Percentiles rank a stretch among this genome's conserved stretches.
These are phyloP conservation scores for Bryoglossum gracile DNA, from an alignment of 495 filamentous ascomycete species.

Conservation along the genomic window DNA sequence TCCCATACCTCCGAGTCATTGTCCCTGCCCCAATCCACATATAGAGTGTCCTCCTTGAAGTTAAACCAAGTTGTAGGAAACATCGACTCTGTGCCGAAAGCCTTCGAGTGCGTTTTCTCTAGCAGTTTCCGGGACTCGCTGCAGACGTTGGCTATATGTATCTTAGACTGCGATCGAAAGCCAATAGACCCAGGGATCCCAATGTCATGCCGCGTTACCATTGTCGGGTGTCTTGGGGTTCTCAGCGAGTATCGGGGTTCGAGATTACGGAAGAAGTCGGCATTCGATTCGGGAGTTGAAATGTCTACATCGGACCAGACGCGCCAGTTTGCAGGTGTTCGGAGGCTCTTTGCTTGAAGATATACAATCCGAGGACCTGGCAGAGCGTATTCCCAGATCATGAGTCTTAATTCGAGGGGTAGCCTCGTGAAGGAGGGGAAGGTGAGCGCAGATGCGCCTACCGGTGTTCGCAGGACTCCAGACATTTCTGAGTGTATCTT, in stretches of 20 bases:
- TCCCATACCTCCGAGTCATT: too few relatives aligned
- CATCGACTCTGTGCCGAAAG: not conserved
- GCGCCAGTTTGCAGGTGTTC: not conserved
- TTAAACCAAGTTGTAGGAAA: not conserved
- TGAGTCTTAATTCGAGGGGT: slow-evolving; percentile 26
- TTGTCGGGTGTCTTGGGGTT: not conserved
- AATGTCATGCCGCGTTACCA: too few relatives aligned
- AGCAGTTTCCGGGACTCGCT: not conserved
- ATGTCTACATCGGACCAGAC: not conserved
- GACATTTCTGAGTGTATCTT: too few relatives aligned
- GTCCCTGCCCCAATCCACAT: not conserved
- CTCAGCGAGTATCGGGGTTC: too few relatives aligned
- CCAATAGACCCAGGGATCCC: too few relatives aligned
- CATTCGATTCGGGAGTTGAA: not conserved
- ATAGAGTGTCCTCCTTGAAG: not conserved
- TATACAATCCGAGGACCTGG: slow-evolving; percentile 26
- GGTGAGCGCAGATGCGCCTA: too few relatives aligned
- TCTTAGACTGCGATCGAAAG: not conserved
- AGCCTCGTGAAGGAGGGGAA: slow-evolving; percentile 21
- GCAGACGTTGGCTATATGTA: not conserved
- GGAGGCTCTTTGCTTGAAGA: not conserved
- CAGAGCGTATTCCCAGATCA: slow-evolving; percentile 29
- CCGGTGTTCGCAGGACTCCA: too few relatives aligned
- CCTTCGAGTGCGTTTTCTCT: not conserved
- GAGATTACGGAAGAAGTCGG: not conserved